Percentiles rank a stretch among this genome's conserved stretches.
phyloP scores from a whole-genome alignment of 2,329 filamentous ascomycete species.

The Apiospora saccharicola region DNA sequence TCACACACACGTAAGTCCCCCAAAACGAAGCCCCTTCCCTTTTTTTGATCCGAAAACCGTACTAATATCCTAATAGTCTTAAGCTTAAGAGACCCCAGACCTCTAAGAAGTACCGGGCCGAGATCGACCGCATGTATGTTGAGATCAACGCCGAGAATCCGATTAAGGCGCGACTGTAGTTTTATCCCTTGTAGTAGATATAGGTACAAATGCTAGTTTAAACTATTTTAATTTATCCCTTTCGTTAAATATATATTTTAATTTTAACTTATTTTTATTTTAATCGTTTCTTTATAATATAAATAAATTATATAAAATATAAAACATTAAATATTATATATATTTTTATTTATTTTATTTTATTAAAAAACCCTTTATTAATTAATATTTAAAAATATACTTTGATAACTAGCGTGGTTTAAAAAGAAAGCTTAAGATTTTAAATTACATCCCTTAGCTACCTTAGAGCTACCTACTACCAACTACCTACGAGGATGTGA shows the following conservation, averaged over 20 bases:
- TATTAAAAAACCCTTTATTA: slow-evolving; percentile 25
- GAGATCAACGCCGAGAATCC: slow-evolving; percentile 54
- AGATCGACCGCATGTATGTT: slow-evolving; percentile 65
- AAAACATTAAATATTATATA: slow-evolving; percentile 20
- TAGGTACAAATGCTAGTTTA: neutral
- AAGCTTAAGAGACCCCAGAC: slow-evolving; percentile 68
- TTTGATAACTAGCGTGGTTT: slow-evolving; percentile 23
- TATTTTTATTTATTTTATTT: slow-evolving; percentile 25
- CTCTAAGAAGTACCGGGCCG: slow-evolving; percentile 57
- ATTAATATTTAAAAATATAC: no score
- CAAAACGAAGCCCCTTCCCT: slow-evolving; percentile 15
- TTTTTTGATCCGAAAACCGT: slow-evolving; percentile 11
- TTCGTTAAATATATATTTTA: neutral
- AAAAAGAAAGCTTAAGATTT: slow-evolving; percentile 22
- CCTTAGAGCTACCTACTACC: neutral
- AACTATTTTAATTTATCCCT: neutral
- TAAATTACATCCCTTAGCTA: neutral
- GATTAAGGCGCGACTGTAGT: slow-evolving; percentile 42
- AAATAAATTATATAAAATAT: slow-evolving; percentile 25
- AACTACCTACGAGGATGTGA: neutral
- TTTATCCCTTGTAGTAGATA: neutral
- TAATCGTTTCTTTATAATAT: neutral
- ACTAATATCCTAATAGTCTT: slow-evolving; percentile 49
- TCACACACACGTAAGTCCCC: slow-evolving; percentile 82
- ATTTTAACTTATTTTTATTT: neutral